Base-by-base conservation (phyloP, 1,139 yeast species). In the Hemisphaericaspora xylanilytica region DNA sequence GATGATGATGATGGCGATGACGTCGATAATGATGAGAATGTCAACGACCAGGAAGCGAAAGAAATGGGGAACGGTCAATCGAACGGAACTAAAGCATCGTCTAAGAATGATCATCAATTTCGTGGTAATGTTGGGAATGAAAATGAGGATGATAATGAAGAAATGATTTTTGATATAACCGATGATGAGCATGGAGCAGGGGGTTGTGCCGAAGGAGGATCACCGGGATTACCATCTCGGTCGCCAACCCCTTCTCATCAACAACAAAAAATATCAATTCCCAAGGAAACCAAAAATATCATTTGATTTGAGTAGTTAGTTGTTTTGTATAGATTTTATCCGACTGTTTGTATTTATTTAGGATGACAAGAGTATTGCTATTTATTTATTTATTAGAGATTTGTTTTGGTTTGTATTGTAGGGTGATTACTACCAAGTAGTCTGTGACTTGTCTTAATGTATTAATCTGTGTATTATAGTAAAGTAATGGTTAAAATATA, bases 161-260 rank as follows among this genome's bases (percentile, higher is more conserved):
- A 62, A 32, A 63, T 67, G 69, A 65, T 67, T 10, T 67, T 67
- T 46, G 68, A 65, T 29, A 60, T 65, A 32, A 42, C 53, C 27
- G 47, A 49, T 30, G 40, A 57, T 39, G 49, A 46, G 43, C 41
- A 49, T 31, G 41, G 37, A 26, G 38, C 29, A 15, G 36, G 35
- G 4, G 35, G 18, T 41, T 38, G 21, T 6, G 21, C 37, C 43
- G 43, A 34, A 48, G 46, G 26, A 39, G 38, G 27, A 39, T 41
- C 8, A 39, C 35, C 17, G 44, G 26, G n/a, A 22, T 22, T 22
- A 4, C 18, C 35, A 5, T 22, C 28, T 21, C 28, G 18, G 12
- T 25, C 28, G 12, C 32, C 32, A 18, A 27, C 16, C 14, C 24
- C 31, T 7, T 22, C 29, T 21, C 45, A 41, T 38, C 46, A 47